These are phyloP conservation scores for Phytophthora palmivora DNA, from an alignment of 352 stramenopile species.

Conservation along the genomic window DNA sequence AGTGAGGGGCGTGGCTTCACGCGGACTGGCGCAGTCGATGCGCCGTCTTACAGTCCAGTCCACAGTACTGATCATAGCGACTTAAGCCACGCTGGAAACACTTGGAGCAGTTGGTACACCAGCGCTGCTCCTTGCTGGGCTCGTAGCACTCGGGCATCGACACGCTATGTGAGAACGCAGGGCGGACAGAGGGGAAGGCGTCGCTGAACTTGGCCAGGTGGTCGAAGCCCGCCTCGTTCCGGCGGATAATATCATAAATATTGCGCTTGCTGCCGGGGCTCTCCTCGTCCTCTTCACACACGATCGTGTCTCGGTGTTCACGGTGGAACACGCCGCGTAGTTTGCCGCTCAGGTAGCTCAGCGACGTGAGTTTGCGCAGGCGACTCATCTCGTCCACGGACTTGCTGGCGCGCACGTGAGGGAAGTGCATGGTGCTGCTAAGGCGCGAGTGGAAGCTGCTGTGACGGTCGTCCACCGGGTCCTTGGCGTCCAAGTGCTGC, in stretches of 20 bases:
- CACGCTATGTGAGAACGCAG: conserved; percentile 22
- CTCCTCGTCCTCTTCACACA: conserved; percentile 68
- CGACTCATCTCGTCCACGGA: conserved; percentile 44
- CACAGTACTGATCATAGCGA: conserved; percentile 76
- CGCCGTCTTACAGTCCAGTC: conserved; percentile 74
- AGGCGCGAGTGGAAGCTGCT: conserved; percentile 8
- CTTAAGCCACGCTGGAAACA: conserved; percentile 75
- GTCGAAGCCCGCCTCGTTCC: conserved; percentile 42
- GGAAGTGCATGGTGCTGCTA: conserved; percentile 7
- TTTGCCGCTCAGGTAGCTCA: conserved; percentile 65
- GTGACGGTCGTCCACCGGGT: conserved; percentile 17
- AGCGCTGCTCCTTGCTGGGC: conserved; percentile 74
- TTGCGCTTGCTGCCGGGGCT: conserved; percentile 38
- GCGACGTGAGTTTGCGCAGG: conserved; percentile 66
- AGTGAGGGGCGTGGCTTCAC: conserved; percentile 42
- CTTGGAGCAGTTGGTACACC: conserved; percentile 84
- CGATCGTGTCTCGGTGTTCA: conserved; percentile 64
- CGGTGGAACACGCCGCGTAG: conserved; percentile 60
- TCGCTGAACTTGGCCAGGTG: conserved; percentile 35
- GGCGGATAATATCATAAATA: conserved; percentile 62
- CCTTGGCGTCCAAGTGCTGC: conserved; percentile 21
- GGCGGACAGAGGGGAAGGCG: background rate
- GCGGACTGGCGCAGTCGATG: conserved; percentile 43
- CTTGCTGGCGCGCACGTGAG: conserved; percentile 20
- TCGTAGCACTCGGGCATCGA: conserved; percentile 43